phyloP scores from a whole-genome alignment of 306 rosid genomes.

The Cucurbita argyrosperma region DNA sequence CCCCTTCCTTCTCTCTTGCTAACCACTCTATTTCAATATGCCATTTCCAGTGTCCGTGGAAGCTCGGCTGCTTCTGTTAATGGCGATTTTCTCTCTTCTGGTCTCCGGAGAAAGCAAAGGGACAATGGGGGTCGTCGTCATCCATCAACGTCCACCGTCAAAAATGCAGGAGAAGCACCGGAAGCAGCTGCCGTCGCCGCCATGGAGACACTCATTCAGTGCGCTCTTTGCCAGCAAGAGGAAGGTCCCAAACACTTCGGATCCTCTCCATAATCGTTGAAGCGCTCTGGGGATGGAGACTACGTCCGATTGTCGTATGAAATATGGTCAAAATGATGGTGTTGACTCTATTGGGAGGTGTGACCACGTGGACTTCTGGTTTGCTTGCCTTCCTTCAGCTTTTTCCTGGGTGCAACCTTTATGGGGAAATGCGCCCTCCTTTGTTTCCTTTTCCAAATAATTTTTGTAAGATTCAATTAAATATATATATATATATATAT shows the following conservation, averaged over 20 bases:
- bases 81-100: neutral
- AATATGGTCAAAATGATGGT: neutral
- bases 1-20: neutral
- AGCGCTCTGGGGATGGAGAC: neutral
- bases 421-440: neutral
- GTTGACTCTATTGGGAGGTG: neutral
- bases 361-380: neutral
- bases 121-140: neutral
- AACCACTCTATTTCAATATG: neutral
- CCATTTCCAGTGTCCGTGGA: neutral
- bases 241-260: conserved; percentile 74
- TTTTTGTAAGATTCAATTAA: neutral
- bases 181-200: neutral
- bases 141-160: neutral
- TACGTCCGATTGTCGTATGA: neutral
- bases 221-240: conserved; percentile 48
- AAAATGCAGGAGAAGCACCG: neutral
- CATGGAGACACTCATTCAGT: conserved; percentile 17
- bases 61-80: neutral
- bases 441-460: neutral
- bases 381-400: neutral
- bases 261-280: conserved; percentile 94
- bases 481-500: neutral
- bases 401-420: neutral
- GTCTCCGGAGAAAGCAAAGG: neutral